Base-by-base conservation (phyloP, 2,329 filamentous ascomycete species). In the Ambrosiella cleistominuta region DNA sequence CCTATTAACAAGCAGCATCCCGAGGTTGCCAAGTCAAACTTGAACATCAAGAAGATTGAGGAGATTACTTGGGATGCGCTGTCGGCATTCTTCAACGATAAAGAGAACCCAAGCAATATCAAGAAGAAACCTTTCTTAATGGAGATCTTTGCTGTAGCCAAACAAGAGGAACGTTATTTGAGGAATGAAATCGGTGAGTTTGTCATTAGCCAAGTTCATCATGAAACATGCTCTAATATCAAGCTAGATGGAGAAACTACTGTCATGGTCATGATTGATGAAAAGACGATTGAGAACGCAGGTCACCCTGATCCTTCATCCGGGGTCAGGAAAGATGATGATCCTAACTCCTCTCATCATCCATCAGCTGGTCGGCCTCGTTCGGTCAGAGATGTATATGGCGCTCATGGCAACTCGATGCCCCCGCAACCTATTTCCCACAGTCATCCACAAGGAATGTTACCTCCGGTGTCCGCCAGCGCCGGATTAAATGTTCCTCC, bases 121-220 rank as follows among this genome's bases (percentile, higher is more conserved):
- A 71, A 70, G 61, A 83, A 83, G 70, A 74, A 72, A 59, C 71
- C 72, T 0, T 80, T 74, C 53, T 64, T 84, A 7, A 76, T 73
- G 57, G 80, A 83, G 64, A 76, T 83, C 7, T 83, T 84, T 69
- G 77, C 75, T 61, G 74, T 84, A 37, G 80, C 80, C 0, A 73
- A 69, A 58, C 67, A 71, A 37, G 77, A 84, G 62, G 79, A 82
- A 64, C 70, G 75, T 3, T 82, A 69, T 63, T 75, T 70, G 62
- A 74, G 75, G 49, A 75, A 73, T 35, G 77, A 81, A 63, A 77
- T 82, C 55, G 79, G 80, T 82, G 66, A 62, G 73, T 63, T 13
- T 3, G 11, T 13, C 15, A 17, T 12, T 3, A n/a, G n/a, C 45
- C 42, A 39, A 55, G 37, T 12, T 36, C 51, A 55, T 51, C 60